These are phyloP conservation scores for Corylus avellana DNA, from an alignment of 306 rosid species.

Conservation along the genomic window DNA sequence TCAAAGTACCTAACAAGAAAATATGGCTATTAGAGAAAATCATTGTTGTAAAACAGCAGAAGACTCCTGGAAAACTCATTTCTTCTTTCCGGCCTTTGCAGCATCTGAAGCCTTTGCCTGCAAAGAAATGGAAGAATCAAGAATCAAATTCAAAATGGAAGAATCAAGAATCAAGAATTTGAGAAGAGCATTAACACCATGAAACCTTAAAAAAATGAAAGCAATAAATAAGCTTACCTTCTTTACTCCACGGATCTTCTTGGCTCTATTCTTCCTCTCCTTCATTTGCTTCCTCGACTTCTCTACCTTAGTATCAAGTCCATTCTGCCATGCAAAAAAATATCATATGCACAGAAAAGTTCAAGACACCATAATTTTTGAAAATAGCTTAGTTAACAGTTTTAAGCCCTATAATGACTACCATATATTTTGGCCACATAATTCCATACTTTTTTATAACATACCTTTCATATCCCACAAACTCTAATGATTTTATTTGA, in stretches of 20 bases:
- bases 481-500: not conserved
- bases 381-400: not conserved
- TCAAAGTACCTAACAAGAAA: constrained; percentile 28
- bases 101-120: constrained; percentile 95
- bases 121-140: constrained; percentile 11
- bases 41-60: constrained; percentile 23
- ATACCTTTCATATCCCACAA: not conserved
- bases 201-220: not conserved
- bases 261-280: constrained; percentile 91
- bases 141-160: no score
- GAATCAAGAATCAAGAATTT: not conserved
- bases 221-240: constrained; percentile 49
- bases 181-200: not conserved
- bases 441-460: not conserved
- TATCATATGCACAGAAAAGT: not conserved
- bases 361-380: not conserved
- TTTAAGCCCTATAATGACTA: not conserved
- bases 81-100: constrained; percentile 85
- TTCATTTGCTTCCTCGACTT: constrained; percentile 93
- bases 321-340: constrained; percentile 51
- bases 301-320: constrained; percentile 82
- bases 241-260: constrained; percentile 94
- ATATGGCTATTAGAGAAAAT: constrained; percentile 27
- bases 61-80: constrained; percentile 43
- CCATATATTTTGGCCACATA: not conserved